Base-by-base conservation (phyloP, 2,329 filamentous ascomycete genomes). In the Meredithiella fracta region DNA sequence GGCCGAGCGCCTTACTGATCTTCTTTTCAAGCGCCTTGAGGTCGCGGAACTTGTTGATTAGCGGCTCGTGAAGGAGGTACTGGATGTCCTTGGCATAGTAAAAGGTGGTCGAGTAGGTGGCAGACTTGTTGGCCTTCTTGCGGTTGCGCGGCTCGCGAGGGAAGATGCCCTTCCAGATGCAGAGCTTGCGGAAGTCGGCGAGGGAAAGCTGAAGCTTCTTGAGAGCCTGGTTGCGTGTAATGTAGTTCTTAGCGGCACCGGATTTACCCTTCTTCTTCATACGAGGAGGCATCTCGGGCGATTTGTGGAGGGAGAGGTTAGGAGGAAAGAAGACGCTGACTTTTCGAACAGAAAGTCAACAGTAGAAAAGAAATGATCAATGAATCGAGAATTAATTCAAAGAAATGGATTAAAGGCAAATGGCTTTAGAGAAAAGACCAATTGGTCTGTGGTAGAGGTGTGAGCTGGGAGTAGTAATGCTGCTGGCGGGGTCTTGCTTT, bases 141-240 rank as follows among this genome's bases (percentile, higher is more conserved):
- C 89, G 91, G 74, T 85, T 95, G 66, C 92, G 82, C 61, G 92
- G 92, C 75, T 98, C 92, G 65, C 92, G 86, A 62, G 92, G 92
- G 72, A 96, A 98, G 69, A 98, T 97, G 64, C 90, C 92, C 76
- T 97, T 97, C 84, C 95, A 98, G 70, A 98, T 98, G 74, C 92
- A 98, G 67, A 98, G 78, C 73, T 94, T 85, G 72, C 92, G 84
- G 73, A 98, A 98, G 72, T 98, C 92, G 62, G 90, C 89, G 57
- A 98, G 80, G 65, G 86, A 95, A 70, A 98, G 86, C 72, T 98
- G 92, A 60, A 98, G 83, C 74, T 97, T 98, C 70, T 90, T 88
- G 64, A 98, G 88, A 49, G 92, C 92, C 74, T 96, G 89, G 44
- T 91, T 96, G 69, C 92, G 80, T 58, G 92, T 98, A 64, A 98